A percentile compares a stretch with the other conserved stretches of the same genome.
phyloP scores from a whole-genome alignment of 768 basidiomycete species.

The Lactarius hengduanensis region DNA sequence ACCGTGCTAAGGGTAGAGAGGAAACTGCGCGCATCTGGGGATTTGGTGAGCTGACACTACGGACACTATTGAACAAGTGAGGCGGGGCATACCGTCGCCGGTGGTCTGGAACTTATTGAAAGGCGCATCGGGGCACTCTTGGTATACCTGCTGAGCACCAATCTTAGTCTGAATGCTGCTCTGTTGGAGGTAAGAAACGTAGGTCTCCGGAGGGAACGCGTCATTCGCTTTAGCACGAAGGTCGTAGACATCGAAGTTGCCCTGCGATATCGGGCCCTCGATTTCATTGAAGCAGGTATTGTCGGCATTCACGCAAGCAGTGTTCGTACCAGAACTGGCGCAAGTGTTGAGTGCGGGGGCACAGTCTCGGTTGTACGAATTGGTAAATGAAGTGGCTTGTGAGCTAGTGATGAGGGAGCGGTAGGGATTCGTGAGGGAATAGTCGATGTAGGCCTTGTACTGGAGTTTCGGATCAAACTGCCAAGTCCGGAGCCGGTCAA shows the following conservation, averaged over 20 bases:
- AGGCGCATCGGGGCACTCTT: slow-evolving; percentile 36
- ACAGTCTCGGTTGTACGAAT: slow-evolving; percentile 37
- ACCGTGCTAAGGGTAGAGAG: slow-evolving; percentile 4
- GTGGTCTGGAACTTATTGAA: slow-evolving; percentile 41
- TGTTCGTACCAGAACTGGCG: slow-evolving; percentile 44
- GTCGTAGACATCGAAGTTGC: slow-evolving; percentile 49
- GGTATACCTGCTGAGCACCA: slow-evolving; percentile 40
- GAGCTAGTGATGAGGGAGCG: slow-evolving; percentile 13
- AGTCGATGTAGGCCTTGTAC: slow-evolving; percentile 50
- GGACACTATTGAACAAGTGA: slow-evolving; percentile 29
- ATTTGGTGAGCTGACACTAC: slow-evolving; percentile 25
- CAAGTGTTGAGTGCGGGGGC: slow-evolving; percentile 46
- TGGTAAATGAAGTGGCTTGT: not conserved
- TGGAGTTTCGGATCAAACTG: slow-evolving; percentile 36
- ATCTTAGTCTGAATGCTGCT: slow-evolving; percentile 35
- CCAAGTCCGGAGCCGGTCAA: not conserved
- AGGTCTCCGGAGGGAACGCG: slow-evolving; percentile 41
- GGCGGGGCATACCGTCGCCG: slow-evolving; percentile 44
- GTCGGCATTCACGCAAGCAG: slow-evolving; percentile 49
- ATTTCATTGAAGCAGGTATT: slow-evolving; percentile 47
- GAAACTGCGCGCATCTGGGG: slow-evolving; percentile 30
- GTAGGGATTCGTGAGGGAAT: slow-evolving; percentile 44
- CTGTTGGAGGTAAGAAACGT: slow-evolving; percentile 27
- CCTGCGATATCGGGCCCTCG: slow-evolving; percentile 45
- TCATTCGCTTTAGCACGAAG: slow-evolving; percentile 38